phyloP scores from a whole-genome alignment of 140 eudicot species.

The Cichorium intybus region DNA sequence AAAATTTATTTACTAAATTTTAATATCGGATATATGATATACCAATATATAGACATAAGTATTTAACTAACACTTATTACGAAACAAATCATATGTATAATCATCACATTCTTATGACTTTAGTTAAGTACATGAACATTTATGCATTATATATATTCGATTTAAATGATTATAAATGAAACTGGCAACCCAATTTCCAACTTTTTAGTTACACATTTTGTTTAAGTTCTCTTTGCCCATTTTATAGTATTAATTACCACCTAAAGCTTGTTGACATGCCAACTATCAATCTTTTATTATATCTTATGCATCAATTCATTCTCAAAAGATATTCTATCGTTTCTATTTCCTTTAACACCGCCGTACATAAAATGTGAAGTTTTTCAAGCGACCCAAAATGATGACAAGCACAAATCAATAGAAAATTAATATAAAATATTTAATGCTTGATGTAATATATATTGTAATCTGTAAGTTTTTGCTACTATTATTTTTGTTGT shows the following conservation, averaged over 20 bases:
- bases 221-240: not conserved
- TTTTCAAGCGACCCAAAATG: not conserved
- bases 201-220: constrained; percentile 4
- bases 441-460: not conserved
- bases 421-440: constrained; percentile 3
- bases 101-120: too few species aligned
- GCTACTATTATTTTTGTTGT: too few species aligned
- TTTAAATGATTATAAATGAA: not conserved
- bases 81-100: too few species aligned
- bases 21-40: too few species aligned
- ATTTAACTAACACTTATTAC: too few species aligned
- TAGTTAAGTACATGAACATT: too few species aligned
- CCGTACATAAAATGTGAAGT: not conserved
- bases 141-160: not conserved
- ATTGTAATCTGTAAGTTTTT: too few species aligned
- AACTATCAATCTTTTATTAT: not conserved
- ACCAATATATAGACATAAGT: too few species aligned
- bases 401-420: constrained; percentile 12
- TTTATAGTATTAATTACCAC: constrained; percentile 10
- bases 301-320: not conserved
- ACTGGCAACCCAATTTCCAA: not conserved
- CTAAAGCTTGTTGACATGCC: constrained; percentile 19
- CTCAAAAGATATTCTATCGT: not conserved
- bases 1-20: not conserved
- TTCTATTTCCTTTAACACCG: not conserved